Conservation (phyloP, 1,284 basidiomycete species). For the Trichosporon coremiiforme region DNA sequence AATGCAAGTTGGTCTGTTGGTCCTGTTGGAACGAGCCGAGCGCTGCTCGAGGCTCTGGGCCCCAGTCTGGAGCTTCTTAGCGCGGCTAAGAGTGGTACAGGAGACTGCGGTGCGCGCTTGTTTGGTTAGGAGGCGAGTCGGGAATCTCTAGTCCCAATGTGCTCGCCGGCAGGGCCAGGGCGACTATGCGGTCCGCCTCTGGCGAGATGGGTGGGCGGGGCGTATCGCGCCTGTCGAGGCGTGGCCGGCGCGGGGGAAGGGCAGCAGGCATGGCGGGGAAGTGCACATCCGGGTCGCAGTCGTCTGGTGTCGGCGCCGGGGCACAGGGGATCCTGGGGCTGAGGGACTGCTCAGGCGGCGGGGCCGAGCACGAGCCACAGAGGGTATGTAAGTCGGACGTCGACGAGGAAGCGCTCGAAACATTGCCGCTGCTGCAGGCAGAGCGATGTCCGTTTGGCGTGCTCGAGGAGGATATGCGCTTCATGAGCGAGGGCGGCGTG, state of each 20-base stretch:
- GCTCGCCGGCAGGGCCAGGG: neutral
- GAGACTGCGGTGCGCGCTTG: conserved; percentile 1
- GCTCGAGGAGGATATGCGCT: conserved; percentile 23
- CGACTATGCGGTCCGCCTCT: neutral
- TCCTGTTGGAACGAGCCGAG: neutral
- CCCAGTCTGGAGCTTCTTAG: too few species aligned
- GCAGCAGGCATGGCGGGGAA: conserved; percentile 3
- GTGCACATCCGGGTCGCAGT: conserved; percentile 3
- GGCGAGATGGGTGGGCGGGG: neutral
- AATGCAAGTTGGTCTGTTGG: neutral
- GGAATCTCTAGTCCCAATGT: neutral
- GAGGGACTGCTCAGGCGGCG: neutral
- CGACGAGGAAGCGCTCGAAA: conserved; percentile 6
- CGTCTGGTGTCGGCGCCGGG: neutral
- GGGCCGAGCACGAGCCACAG: neutral
- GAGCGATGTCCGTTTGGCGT: neutral
- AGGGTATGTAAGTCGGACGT: neutral
- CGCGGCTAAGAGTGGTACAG: neutral
- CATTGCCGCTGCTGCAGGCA: neutral
- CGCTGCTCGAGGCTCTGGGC: neutral
- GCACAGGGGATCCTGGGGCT: neutral
- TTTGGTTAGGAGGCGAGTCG: neutral
- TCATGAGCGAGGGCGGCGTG: conserved; percentile 44
- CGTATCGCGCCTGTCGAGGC: conserved; percentile 8
- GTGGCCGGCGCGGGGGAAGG: neutral